Evolutionary conservation across 148 eudicot genomes (phyloP).

Genomic region (Rhododendron williamsianum): DNA sequence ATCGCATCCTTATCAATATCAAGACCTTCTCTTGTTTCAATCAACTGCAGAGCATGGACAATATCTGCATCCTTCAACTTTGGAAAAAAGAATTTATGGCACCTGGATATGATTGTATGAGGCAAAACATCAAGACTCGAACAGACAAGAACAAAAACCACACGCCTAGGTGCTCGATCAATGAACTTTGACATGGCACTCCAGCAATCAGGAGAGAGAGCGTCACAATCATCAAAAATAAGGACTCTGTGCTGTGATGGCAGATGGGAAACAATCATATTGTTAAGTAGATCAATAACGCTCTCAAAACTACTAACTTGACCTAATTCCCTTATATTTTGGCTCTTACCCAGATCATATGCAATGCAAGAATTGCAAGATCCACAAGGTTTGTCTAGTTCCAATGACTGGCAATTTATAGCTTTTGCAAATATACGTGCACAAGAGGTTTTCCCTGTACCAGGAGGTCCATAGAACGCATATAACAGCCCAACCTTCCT

Average conservation of each 20-base stretch:
- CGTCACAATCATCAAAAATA: slow-evolving; percentile 82
- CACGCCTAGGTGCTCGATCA: slow-evolving; percentile 79
- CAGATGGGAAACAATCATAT: slow-evolving; percentile 45
- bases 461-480: slow-evolving; percentile 89
- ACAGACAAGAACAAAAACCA: slow-evolving; percentile 78
- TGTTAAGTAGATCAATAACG: slow-evolving; percentile 57
- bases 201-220: slow-evolving; percentile 69
- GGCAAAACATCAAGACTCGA: slow-evolving; percentile 88
- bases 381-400: slow-evolving; percentile 83
- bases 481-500: slow-evolving; percentile 79
- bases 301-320: slow-evolving; percentile 59
- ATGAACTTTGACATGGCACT: slow-evolving; percentile 74
- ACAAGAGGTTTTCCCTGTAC: slow-evolving; percentile 88
- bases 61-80: slow-evolving; percentile 92
- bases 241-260: slow-evolving; percentile 58
- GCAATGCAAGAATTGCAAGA: slow-evolving; percentile 71
- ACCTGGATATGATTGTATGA: slow-evolving; percentile 77
- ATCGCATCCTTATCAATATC: slow-evolving; percentile 84
- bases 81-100: slow-evolving; percentile 90
- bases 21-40: slow-evolving; percentile 79
- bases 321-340: slow-evolving; percentile 70
- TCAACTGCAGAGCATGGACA: slow-evolving; percentile 71
- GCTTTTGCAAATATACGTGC: slow-evolving; percentile 94
- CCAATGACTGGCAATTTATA: slow-evolving; percentile 72
- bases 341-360: slow-evolving; percentile 72